These are phyloP conservation scores for Aegilops speltoides DNA, from an alignment of 176 grass and related monocot species.

Conservation along the genomic window DNA sequence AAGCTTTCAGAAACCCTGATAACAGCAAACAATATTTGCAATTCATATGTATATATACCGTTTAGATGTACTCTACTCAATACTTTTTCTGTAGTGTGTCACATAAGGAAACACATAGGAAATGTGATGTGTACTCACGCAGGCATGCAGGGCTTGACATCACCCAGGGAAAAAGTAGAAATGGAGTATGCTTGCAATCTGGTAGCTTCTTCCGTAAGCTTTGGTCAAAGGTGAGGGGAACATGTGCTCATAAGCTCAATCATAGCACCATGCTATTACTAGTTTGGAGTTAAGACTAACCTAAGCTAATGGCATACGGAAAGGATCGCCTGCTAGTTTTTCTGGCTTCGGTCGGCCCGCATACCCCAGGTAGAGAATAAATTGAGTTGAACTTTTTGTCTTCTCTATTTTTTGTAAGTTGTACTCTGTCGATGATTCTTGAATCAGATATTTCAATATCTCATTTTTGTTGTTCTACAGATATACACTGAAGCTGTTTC, in stretches of 20 bases:
- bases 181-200: background rate
- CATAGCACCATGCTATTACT: constrained; percentile 14
- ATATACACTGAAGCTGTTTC: background rate
- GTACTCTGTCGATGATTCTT: background rate
- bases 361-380: background rate
- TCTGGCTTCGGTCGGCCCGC: background rate
- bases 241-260: constrained; percentile 27
- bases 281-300: background rate
- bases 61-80: background rate
- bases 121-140: background rate
- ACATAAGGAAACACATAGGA: background rate
- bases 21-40: background rate
- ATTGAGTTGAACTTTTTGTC: background rate
- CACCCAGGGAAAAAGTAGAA: background rate
- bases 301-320: constrained; percentile 19
- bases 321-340: constrained; percentile 16
- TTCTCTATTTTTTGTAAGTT: background rate
- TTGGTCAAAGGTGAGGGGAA: constrained; percentile 20
- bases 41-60: background rate
- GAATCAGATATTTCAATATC: background rate
- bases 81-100: background rate
- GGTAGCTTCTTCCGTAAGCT: constrained; percentile 26
- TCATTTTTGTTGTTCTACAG: background rate
- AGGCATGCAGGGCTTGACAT: background rate
- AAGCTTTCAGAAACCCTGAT: background rate